A percentile compares a stretch with the other conserved stretches of the same genome.
Conservation (phyloP, 495 filamentous ascomycete genomes). For the Hypoxylon perforatum region DNA sequence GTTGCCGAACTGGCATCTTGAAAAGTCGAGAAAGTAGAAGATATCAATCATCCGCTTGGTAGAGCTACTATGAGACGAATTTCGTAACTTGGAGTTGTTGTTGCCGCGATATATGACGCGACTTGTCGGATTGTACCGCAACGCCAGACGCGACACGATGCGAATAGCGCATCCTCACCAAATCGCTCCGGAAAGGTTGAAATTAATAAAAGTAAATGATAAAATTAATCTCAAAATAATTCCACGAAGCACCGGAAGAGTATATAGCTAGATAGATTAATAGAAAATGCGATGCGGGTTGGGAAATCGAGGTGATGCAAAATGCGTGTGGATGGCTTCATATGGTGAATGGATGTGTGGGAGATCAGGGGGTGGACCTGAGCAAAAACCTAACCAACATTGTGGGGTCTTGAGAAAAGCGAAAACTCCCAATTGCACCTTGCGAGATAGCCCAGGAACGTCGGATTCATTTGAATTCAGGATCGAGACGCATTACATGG, state of each 20-base stretch:
- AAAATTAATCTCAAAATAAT: conserved; percentile 10
- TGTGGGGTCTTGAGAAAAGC: conserved; percentile 27
- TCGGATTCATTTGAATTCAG: conserved; percentile 33
- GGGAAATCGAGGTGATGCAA: conserved; percentile 25
- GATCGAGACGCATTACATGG: conserved; percentile 45
- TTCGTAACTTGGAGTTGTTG: conserved; percentile 33
- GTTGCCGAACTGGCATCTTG: conserved; percentile 28
- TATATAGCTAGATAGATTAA: neutral
- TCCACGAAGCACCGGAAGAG: neutral
- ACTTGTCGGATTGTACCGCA: neutral
- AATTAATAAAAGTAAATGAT: neutral
- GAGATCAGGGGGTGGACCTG: conserved; percentile 2
- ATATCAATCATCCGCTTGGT: neutral
- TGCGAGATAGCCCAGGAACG: conserved; percentile 39
- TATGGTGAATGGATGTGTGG: conserved; percentile 22
- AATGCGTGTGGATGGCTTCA: conserved; percentile 57
- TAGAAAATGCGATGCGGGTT: conserved; percentile 2
- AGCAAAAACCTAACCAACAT: conserved; percentile 33
- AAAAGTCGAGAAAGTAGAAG: conserved; percentile 21
- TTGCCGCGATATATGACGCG: conserved; percentile 23
- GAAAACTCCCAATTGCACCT: conserved; percentile 19
- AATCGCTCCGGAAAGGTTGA: neutral
- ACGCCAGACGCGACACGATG: conserved; percentile 16
- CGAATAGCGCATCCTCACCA: neutral
- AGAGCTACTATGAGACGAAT: conserved; percentile 5